These are phyloP conservation scores for Botrytis pseudocinerea DNA, from an alignment of 2,329 filamentous ascomycete genomes.

Conservation along the genomic window DNA sequence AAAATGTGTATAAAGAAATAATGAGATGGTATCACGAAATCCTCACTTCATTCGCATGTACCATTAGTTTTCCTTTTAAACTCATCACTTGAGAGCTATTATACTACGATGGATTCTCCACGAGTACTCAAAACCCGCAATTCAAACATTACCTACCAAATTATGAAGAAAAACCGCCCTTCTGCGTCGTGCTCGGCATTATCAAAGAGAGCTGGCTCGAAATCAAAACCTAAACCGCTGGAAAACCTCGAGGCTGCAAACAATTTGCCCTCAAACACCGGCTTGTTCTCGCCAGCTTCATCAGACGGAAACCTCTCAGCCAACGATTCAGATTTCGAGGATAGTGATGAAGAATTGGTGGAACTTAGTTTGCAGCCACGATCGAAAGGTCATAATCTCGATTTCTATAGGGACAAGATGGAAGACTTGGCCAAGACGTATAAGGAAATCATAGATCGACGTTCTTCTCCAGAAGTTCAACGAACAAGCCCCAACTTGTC, in stretches of 20 bases:
- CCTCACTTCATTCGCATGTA: background rate
- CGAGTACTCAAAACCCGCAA: conserved; percentile 4
- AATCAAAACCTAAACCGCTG: background rate
- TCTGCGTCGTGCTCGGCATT: background rate
- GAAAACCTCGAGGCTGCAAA: background rate
- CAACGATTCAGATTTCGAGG: conserved; percentile 4
- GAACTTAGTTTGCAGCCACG: background rate
- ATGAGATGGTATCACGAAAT: background rate
- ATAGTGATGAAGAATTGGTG: conserved; percentile 8
- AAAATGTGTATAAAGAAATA: conserved; percentile 11
- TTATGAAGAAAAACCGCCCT: background rate
- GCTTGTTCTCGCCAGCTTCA: background rate
- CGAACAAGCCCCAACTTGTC: too few species aligned
- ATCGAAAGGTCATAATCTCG: background rate
- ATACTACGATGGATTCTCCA: conserved; percentile 6
- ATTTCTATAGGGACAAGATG: conserved; percentile 8
- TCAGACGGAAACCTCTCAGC: background rate
- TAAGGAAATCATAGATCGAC: conserved; percentile 3
- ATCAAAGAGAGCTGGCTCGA: background rate
- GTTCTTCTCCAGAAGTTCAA: background rate
- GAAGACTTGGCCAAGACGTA: conserved; percentile 3
- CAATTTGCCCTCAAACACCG: background rate
- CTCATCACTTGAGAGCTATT: background rate
- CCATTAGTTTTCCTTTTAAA: background rate
- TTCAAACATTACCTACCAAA: conserved; percentile 13